Evolutionary conservation across 192 early-diverging fungal species (phyloP).

Genomic region (Coemansia erecta): DNA sequence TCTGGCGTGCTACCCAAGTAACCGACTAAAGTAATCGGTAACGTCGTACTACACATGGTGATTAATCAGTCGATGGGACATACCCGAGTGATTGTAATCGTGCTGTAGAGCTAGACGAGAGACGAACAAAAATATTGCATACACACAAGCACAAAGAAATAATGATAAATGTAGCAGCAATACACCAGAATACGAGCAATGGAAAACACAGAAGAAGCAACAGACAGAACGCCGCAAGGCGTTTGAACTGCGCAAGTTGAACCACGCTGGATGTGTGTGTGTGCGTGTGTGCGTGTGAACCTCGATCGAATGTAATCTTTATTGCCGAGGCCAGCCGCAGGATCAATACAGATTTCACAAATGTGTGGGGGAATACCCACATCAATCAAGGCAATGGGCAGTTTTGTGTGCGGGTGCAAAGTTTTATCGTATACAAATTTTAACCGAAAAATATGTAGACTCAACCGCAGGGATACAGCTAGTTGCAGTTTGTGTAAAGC

Average conservation of each 20-base stretch:
- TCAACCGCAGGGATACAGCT: too few relatives aligned
- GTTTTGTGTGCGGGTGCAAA: too few relatives aligned
- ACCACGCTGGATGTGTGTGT: background rate
- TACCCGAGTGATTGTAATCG: background rate
- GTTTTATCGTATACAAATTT: too few relatives aligned
- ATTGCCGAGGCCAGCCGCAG: too few relatives aligned
- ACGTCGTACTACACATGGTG: too few relatives aligned
- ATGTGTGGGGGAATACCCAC: too few relatives aligned
- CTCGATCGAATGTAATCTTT: background rate
- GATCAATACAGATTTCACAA: too few relatives aligned
- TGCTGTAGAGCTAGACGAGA: background rate
- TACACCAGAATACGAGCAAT: background rate
- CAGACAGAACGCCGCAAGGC: background rate
- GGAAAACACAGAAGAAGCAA: background rate
- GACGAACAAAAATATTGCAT: background rate
- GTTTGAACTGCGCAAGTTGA: background rate
- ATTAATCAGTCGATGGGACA: background rate
- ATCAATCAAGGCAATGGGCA: too few relatives aligned
- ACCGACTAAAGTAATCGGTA: too few relatives aligned
- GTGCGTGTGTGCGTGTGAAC: background rate
- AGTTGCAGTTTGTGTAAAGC: too few relatives aligned
- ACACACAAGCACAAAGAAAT: background rate
- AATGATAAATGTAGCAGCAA: background rate
- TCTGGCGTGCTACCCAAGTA: too few relatives aligned
- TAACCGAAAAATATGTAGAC: too few relatives aligned